Evolutionary conservation across 805 yeast species (phyloP).

Genomic region (Ascoidea rubescens): DNA sequence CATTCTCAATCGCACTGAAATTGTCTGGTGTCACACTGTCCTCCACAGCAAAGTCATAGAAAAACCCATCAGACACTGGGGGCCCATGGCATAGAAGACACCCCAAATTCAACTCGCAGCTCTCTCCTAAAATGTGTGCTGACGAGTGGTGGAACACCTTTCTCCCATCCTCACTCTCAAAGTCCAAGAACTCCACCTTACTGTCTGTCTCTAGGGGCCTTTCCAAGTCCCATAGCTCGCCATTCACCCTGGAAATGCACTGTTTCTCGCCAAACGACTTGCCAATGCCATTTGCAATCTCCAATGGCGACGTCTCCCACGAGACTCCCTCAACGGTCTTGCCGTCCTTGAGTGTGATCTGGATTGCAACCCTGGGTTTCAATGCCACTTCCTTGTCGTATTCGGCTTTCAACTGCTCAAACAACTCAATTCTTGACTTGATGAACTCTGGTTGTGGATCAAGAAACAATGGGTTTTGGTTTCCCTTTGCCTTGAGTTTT

Average conservation of each 20-base stretch:
- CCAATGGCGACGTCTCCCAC: conserved; percentile 84
- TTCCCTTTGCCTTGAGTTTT: neutral
- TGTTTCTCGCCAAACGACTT: conserved; percentile 81
- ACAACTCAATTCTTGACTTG: conserved; percentile 62
- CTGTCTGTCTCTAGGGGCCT: conserved; percentile 77
- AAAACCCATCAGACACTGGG: conserved; percentile 95
- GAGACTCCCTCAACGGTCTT: conserved; percentile 61
- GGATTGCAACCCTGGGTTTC: conserved; percentile 35
- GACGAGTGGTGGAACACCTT: conserved; percentile 98
- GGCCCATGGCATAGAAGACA: conserved; percentile 92
- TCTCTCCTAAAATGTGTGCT: conserved; percentile 96
- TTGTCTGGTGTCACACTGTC: conserved; percentile 75
- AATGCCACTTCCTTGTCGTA: conserved; percentile 60
- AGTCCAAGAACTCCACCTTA: conserved; percentile 70
- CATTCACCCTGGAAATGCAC: conserved; percentile 84
- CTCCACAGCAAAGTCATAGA: conserved; percentile 86
- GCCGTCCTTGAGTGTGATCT: conserved; percentile 84
- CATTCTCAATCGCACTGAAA: conserved; percentile 71
- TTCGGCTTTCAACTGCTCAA: conserved; percentile 67
- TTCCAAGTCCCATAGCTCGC: conserved; percentile 86
- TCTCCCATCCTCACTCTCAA: conserved; percentile 88
- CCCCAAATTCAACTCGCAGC: conserved; percentile 92
- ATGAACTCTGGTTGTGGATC: conserved; percentile 80
- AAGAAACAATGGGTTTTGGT: conserved; percentile 18
- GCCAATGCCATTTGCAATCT: conserved; percentile 72